Evolutionary conservation across 345 rosid species (phyloP).

Genomic region (Rhizophora apiculata): DNA sequence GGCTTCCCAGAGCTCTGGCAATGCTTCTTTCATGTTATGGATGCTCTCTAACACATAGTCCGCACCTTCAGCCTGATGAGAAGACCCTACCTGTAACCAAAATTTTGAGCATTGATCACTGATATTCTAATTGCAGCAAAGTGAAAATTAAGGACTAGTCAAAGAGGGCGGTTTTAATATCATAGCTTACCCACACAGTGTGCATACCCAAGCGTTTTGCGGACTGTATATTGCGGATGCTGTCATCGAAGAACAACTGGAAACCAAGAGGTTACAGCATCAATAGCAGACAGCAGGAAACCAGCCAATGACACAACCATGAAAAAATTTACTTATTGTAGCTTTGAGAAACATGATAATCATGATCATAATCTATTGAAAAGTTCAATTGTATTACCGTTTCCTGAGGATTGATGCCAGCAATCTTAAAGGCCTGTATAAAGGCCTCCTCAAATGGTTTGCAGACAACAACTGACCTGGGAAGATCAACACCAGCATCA

Average conservation of each 20-base stretch:
- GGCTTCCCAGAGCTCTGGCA: conserved; percentile 69
- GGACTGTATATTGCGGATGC: conserved; percentile 19
- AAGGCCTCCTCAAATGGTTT: conserved; percentile 70
- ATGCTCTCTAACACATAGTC: conserved; percentile 77
- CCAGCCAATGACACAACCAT: too few species aligned
- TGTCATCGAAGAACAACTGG: conserved; percentile 26
- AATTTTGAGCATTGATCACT: background rate
- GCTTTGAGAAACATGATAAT: too few species aligned
- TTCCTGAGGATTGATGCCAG: conserved; percentile 53
- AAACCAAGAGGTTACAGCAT: conserved; percentile 7
- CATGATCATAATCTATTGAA: background rate
- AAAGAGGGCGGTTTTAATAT: background rate
- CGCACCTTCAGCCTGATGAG: conserved; percentile 54
- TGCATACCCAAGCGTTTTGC: conserved; percentile 17
- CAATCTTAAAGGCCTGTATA: conserved; percentile 52
- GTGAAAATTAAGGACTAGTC: background rate
- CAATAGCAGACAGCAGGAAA: background rate
- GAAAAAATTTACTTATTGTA: too few species aligned
- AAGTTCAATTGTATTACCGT: conserved; percentile 45
- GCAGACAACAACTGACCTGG: conserved; percentile 68
- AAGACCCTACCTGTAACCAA: conserved; percentile 56
- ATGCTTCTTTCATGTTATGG: conserved; percentile 75
- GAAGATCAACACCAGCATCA: conserved; percentile 36
- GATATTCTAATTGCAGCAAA: background rate
- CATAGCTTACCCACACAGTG: conserved; percentile 22